These are phyloP conservation scores for Xerophyta viscosa DNA, from an alignment of 106 monocot species.

Conservation along the genomic window DNA sequence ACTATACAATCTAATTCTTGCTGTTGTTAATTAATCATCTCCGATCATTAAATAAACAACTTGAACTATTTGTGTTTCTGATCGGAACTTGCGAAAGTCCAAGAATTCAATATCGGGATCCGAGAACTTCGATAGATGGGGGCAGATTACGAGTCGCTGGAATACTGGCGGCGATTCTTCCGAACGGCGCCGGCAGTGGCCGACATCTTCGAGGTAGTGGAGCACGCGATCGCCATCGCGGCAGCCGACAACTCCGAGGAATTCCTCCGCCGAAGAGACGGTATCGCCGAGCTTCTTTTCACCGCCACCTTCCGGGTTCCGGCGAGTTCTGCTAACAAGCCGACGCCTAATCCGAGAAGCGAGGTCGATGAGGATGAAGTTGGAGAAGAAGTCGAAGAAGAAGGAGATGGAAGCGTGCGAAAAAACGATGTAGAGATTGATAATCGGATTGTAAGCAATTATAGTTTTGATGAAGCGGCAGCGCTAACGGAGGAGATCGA, in stretches of 20 bases:
- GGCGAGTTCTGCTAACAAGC: neutral
- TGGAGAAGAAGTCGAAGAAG: constrained; percentile 1
- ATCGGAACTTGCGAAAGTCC: too few species aligned
- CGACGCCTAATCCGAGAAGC: neutral
- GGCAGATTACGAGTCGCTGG: too few species aligned
- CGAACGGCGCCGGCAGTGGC: constrained; percentile 24
- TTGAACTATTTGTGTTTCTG: too few species aligned
- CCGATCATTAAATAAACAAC: too few species aligned
- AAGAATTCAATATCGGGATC: too few species aligned
- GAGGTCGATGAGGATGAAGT: neutral
- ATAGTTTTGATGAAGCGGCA: constrained; percentile 29
- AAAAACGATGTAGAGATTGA: constrained; percentile 1
- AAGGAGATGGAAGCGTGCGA: neutral
- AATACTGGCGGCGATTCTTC: constrained; percentile 66
- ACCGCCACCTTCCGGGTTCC: neutral
- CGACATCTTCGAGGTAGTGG: constrained; percentile 59
- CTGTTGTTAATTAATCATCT: too few species aligned
- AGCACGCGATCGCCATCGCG: constrained; percentile 66
- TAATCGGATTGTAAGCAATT: constrained; percentile 11
- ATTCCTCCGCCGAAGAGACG: constrained; percentile 28
- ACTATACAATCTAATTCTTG: too few species aligned
- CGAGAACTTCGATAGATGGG: too few species aligned
- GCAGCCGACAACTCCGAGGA: constrained; percentile 43
- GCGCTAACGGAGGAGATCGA: constrained; percentile 35
- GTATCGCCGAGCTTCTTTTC: constrained; percentile 23